phyloP scores from a whole-genome alignment of 2,329 filamentous ascomycete genomes.

The Aureobasidium sp. region DNA sequence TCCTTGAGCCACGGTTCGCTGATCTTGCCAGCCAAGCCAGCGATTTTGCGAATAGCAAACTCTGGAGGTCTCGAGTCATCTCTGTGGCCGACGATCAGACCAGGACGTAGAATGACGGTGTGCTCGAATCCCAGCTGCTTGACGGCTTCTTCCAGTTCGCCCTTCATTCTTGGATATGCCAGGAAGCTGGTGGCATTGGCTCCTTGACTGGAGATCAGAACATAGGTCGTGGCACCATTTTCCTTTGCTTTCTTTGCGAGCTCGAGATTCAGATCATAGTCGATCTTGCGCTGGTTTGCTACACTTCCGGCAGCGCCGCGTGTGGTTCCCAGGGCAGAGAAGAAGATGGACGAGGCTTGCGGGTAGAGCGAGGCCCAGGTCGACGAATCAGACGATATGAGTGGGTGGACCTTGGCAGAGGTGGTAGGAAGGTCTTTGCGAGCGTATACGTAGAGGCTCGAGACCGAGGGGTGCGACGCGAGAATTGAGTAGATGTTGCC shows the following conservation, averaged over 20 bases:
- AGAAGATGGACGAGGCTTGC: conserved; percentile 57
- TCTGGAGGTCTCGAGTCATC: conserved; percentile 52
- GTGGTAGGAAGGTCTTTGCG: conserved; percentile 55
- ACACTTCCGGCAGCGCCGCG: conserved; percentile 66
- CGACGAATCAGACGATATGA: conserved; percentile 59
- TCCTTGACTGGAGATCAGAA: conserved; percentile 60
- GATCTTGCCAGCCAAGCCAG: conserved; percentile 50
- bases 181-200: conserved; percentile 49
- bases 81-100: conserved; percentile 65
- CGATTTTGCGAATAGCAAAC: conserved; percentile 48
- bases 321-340: conserved; percentile 77
- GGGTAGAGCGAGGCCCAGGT: conserved; percentile 60
- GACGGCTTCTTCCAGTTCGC: conserved; percentile 74
- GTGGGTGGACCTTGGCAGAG: conserved; percentile 54
- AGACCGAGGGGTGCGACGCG: conserved; percentile 47
- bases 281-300: conserved; percentile 76
- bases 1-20: conserved; percentile 51
- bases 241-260: conserved; percentile 68
- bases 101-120: conserved; percentile 67
- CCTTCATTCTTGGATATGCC: conserved; percentile 67
- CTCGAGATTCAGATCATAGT: conserved; percentile 77
- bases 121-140: conserved; percentile 67
- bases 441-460: conserved; percentile 56
- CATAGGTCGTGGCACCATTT: conserved; percentile 65
- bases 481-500: conserved; percentile 63